A percentile compares a stretch with the other conserved stretches of the same genome.
These are phyloP conservation scores for Pseudogymnoascus sp. DNA, from an alignment of 2,329 filamentous ascomycete genomes.

Conservation along the genomic window DNA sequence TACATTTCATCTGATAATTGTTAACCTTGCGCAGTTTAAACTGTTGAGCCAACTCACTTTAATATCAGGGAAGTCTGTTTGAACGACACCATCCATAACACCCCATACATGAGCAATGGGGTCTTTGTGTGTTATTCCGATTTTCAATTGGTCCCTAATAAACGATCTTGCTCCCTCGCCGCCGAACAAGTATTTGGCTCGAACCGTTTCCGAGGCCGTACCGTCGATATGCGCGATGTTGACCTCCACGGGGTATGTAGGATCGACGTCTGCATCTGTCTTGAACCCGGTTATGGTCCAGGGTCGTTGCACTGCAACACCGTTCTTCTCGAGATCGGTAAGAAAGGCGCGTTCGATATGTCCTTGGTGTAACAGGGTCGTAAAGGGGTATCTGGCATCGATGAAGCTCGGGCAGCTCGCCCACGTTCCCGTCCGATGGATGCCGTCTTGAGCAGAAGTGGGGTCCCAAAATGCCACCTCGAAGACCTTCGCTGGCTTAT, in stretches of 20 bases:
- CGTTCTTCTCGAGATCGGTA: slow-evolving; percentile 54
- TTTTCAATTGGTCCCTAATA: slow-evolving; percentile 55
- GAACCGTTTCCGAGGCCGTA: slow-evolving; percentile 55
- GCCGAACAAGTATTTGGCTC: slow-evolving; percentile 62
- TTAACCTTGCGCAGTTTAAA: slow-evolving; percentile 43
- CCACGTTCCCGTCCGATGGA: slow-evolving; percentile 64
- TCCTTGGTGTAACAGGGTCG: slow-evolving; percentile 63
- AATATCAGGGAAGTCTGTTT: slow-evolving; percentile 70
- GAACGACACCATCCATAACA: slow-evolving; percentile 65
- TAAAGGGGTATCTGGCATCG: slow-evolving; percentile 62
- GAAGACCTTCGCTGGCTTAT: slow-evolving; percentile 79
- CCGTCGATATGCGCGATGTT: slow-evolving; percentile 70
- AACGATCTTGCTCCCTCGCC: slow-evolving; percentile 63
- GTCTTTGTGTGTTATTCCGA: slow-evolving; percentile 64
- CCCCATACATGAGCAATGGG: slow-evolving; percentile 66
- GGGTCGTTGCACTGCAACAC: slow-evolving; percentile 51
- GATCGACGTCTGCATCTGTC: slow-evolving; percentile 46
- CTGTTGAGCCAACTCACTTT: slow-evolving; percentile 37
- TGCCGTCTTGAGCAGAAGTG: slow-evolving; percentile 44
- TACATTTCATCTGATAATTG: slow-evolving; percentile 55
- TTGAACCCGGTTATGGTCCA: slow-evolving; percentile 56
- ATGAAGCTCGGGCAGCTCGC: slow-evolving; percentile 82
- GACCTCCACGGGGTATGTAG: slow-evolving; percentile 72
- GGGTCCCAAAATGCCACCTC: slow-evolving; percentile 70
- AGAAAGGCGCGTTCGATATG: slow-evolving; percentile 64